Evolutionary conservation across 768 basidiomycete genomes (phyloP), one percentile per base, ranked within the genome.

Genomic region (Xerocomus brunneocitrinus): DNA sequence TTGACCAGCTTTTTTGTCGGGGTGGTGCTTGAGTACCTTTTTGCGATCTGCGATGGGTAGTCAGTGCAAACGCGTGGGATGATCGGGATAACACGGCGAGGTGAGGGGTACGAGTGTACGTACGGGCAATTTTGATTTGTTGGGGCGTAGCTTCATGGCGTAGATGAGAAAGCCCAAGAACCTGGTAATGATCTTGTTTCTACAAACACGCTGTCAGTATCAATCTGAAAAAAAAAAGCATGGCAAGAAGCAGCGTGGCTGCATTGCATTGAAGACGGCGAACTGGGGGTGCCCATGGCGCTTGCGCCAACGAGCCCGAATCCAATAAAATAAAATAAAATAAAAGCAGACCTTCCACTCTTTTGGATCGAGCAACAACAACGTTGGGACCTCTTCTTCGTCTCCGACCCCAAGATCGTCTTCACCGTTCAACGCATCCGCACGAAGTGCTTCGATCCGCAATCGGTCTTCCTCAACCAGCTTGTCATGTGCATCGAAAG

Each of bases 141-240:
- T 84, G 95, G 19, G 85, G 78, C 24, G 81, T 90, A 10, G 97
- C 95, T 58, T 77, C 81, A 79, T 88, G 90, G 55, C 97, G 81
- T 53, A 97, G 78, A 65, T 87, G 86, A 36, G 93, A 94, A 8
- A 99, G 81, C 59, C 97, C 97, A 49, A 99, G 86, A 38, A 99
- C 92, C 52, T 90, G 90, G 66, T 99, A 99, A 67, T 98, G 91
- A 68, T 99, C 95, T 82, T 98, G 97, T 83, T 95, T 94, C 89
- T 94, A 61, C 22, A 46, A 8, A 54, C 19, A 35, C 34, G 40
- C 1, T 1, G 42, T 66, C 42, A 63, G 52, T 34, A 52, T 4
- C 50, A 4, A 45, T 54, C 52, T 27, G 14, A 22, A 38, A 43
- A 49, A 39, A 19, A 40, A 39, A 16, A 5, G 31, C 10, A 25